Evolutionary conservation across 768 basidiomycete species (phyloP).

Genomic region (Calocybe cyanea): DNA sequence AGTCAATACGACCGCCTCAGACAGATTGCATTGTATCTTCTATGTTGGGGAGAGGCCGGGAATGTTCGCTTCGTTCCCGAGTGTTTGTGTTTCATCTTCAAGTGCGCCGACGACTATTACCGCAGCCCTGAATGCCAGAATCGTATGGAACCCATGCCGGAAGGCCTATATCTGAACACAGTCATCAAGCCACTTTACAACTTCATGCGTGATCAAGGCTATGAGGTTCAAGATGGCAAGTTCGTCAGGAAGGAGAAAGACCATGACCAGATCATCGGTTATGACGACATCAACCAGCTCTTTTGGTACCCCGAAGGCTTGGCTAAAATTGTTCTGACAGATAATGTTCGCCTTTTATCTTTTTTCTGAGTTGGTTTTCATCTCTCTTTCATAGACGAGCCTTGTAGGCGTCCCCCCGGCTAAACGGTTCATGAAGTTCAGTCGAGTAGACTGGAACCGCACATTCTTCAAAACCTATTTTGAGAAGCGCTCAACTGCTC

Average conservation of each 20-base stretch:
- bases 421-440: conserved; percentile 90
- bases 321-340: conserved; percentile 83
- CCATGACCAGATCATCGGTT: conserved; percentile 95
- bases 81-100: conserved; percentile 98
- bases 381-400: conserved; percentile 56
- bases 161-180: conserved; percentile 87
- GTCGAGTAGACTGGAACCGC: conserved; percentile 87
- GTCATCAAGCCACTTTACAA: conserved; percentile 94
- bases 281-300: conserved; percentile 98
- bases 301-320: conserved; percentile 99
- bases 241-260: conserved; percentile 93
- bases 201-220: conserved; percentile 96
- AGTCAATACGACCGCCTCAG: conserved; percentile 96
- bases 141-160: conserved; percentile 85
- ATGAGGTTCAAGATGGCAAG: conserved; percentile 92
- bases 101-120: conserved; percentile 99
- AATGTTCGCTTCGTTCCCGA: conserved; percentile 98
- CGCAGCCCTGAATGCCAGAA: conserved; percentile 98
- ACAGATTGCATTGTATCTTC: conserved; percentile 91
- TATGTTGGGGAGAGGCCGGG: conserved; percentile 98
- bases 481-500: conserved; percentile 90
- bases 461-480: conserved; percentile 99
- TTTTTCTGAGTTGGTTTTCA: conserved; percentile 2
- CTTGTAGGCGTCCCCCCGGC: conserved; percentile 89
- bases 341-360: conserved; percentile 60